Evolutionary conservation across 129 eudicot genomes (phyloP), one percentile per base, ranked within the genome.

Genomic region (Pittosporum tobira): DNA sequence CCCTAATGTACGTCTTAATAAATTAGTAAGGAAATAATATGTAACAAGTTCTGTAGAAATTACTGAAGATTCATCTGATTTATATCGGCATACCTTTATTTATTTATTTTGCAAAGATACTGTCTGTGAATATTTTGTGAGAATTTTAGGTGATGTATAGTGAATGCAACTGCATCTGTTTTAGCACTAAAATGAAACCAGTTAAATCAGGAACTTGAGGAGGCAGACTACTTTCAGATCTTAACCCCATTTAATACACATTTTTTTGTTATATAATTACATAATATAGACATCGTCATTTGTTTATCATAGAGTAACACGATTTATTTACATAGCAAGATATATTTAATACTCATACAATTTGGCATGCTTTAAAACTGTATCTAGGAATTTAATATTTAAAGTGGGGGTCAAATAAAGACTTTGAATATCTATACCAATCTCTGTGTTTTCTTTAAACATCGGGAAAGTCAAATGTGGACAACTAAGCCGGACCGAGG

Each of bases 1-100:
- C 68, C 96, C 99, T 51, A 36, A 69, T 68, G 99, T 93, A 93
- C 61, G 99, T 76, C 28, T n/a, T n/a, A n/a, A 27, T 71, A 45
- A 18, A 22, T 45, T 51, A 52, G 8, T 45, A 30, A 29, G 47
- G 45, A 19, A 15, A 40, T 37, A 9, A 43, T 44, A 51, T 1
- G 18, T 34, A 4, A 1, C 10, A 54, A 29, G 13, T 29, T 27
- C 29, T 20, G 59, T 28, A 54, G 24, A 21, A 56, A 31, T 19
- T 7, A 31, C 25, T 54, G 6, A 7, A 3, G 16, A 30, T 30
- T 54, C 2, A n/a, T 28, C 16, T 48, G 28, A 48, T 12, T 47
- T 18, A 15, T 30, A 0, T 53, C 0, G 6, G 5, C 2, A 16
- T 29, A 27, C 15, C 46, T 40, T 40, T 40, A 15, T 11, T 12